Evolutionary conservation across 2,329 filamentous ascomycete genomes (phyloP), one percentile per base, ranked within the genome.

Genomic region (Cyclaneusma minus): DNA sequence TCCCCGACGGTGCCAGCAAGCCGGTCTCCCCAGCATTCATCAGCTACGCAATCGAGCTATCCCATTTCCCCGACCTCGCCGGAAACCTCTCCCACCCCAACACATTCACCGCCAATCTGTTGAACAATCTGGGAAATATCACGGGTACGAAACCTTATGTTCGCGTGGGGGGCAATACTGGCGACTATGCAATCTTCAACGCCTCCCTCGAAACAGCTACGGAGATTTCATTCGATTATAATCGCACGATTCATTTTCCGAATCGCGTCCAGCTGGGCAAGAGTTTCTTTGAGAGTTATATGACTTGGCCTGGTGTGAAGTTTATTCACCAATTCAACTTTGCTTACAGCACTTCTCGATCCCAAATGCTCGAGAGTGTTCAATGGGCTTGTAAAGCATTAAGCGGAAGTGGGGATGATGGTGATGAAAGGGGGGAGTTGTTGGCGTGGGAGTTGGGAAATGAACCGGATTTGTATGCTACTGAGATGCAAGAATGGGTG

Each of bases 111-210:
- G 55, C 71, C 32, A 69, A 66, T 25, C 53, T 75, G 5, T 47
- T 76, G 15, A 55, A 61, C 16, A 74, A 71, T 30, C 38, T 76
- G 11, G 62, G 52, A 2, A 42, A 55, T n/a, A 39, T 71, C 4
- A 55, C 53, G 9, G 68, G 68, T 6, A 56, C 54, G 5, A 70
- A 68, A 34, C 70, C 70, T 2, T 57, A 66, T 36, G 63, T 76
- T 29, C 55, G 70, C 10, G 67, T 76, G 2, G 69, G 71, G 3
- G 71, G 70, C n/a, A 76, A 74, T 38, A 74, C 70, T 0, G 69
- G 75, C 46, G 69, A 76, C 48, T 71, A 64, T 35, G 66, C 67
- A 4, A 52, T 75, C 19, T 75, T 67, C 45, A 59, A 74, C 35
- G 48, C 56, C 2, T 57, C 55, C 4, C 58, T 70, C 5, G 42